A percentile compares a stretch with the other conserved stretches of the same genome.
Evolutionary conservation across 306 rosid species (phyloP).

Genomic region (Ceratonia siliqua): DNA sequence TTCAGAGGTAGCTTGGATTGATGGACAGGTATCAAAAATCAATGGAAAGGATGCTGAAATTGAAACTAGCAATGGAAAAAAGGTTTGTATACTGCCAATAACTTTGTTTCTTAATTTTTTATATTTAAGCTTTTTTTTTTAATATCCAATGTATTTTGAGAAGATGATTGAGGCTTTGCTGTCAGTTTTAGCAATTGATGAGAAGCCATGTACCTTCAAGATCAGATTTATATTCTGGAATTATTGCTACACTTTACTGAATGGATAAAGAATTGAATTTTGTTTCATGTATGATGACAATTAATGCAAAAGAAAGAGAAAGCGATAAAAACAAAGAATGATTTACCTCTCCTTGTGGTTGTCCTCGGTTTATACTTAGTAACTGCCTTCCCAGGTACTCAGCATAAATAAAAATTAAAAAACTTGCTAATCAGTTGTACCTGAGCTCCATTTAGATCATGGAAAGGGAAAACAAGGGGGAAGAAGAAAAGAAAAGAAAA

Average conservation of each 20-base stretch:
- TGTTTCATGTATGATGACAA: slow-evolving; percentile 13
- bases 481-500: background rate
- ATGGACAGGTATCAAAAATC: slow-evolving; percentile 82
- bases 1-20: slow-evolving; percentile 77
- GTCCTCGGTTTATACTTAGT: background rate
- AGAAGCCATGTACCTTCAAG: background rate
- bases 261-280: slow-evolving; percentile 20
- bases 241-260: background rate
- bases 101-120: background rate
- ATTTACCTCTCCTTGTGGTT: slow-evolving; percentile 15
- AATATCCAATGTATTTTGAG: slow-evolving; percentile 14
- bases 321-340: background rate
- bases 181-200: slow-evolving; percentile 23
- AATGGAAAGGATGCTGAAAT: slow-evolving; percentile 80
- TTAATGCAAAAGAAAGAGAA: slow-evolving; percentile 27
- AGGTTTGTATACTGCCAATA: slow-evolving; percentile 48
- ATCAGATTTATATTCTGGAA: slow-evolving; percentile 24
- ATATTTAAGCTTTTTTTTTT: background rate
- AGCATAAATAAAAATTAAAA: background rate
- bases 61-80: slow-evolving; percentile 69
- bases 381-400: background rate
- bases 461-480: background rate
- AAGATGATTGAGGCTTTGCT: background rate
- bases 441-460: slow-evolving; percentile 28
- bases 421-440: slow-evolving; percentile 7